phyloP scores from a whole-genome alignment of 192 early-diverging fungal genomes.

The Obelidium mucronatum region DNA sequence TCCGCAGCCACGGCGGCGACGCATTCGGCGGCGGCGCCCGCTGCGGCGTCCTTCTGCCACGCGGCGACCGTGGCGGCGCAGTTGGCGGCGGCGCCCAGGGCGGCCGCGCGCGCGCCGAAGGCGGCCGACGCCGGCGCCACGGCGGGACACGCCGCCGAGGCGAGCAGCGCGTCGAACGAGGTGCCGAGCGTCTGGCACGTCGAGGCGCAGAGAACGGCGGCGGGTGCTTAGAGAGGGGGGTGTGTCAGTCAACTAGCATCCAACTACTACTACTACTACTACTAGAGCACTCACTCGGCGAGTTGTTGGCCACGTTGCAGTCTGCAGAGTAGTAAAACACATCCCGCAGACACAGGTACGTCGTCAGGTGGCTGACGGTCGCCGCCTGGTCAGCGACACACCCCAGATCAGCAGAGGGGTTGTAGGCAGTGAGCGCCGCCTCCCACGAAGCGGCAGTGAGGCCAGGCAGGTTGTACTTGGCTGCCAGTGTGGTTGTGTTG shows the following conservation, averaged over 20 bases:
- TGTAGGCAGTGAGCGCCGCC: neutral
- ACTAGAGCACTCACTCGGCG: neutral
- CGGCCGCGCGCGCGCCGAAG: neutral
- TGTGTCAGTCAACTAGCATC: neutral
- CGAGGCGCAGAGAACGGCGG: neutral
- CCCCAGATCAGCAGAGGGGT: neutral
- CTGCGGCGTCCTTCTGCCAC: neutral
- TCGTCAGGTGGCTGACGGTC: no score
- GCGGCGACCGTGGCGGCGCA: neutral
- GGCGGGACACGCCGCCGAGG: neutral
- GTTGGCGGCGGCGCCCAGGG: neutral
- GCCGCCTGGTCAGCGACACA: no score
- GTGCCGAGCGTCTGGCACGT: neutral
- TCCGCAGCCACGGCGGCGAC: neutral
- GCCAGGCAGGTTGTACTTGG: neutral
- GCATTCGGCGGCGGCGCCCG: neutral
- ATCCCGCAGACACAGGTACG: neutral
- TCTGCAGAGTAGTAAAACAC: neutral
- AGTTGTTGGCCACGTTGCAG: neutral
- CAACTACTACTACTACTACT: neutral
- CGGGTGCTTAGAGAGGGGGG: neutral
- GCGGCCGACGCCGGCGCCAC: neutral
- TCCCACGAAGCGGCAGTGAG: neutral
- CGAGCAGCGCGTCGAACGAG: neutral
- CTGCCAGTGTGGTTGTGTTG: conserved; percentile 3